phyloP scores from a whole-genome alignment of 106 monocot species.

The Phalaenopsis equestris region DNA sequence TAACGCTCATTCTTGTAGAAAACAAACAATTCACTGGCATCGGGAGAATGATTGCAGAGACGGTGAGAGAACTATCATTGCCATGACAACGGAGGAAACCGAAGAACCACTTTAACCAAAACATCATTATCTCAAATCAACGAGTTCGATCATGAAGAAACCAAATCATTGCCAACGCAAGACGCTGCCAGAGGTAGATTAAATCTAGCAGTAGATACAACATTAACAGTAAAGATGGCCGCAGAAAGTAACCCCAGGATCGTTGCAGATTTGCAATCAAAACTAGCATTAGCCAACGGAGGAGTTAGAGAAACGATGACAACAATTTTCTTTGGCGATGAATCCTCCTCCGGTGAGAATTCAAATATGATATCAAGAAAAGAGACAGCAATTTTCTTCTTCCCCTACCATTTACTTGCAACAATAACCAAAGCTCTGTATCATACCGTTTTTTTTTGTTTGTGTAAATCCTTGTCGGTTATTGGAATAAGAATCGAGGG shows the following conservation, averaged over 20 bases:
- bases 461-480: too few relatives aligned
- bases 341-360: background rate
- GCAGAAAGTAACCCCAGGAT: conserved; percentile 51
- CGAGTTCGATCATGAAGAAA: too few relatives aligned
- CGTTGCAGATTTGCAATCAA: conserved; percentile 62
- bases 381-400: background rate
- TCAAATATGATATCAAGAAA: background rate
- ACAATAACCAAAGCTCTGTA: background rate
- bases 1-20: conserved; percentile 88
- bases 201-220: conserved; percentile 38
- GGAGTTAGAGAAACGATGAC: background rate
- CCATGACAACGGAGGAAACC: too few relatives aligned
- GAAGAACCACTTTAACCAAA: too few relatives aligned
- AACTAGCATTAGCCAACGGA: conserved; percentile 8
- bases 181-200: background rate
- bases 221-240: conserved; percentile 64
- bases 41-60: too few relatives aligned
- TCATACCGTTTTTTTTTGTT: background rate
- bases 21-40: conserved; percentile 51
- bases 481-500: too few relatives aligned
- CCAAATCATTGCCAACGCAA: too few relatives aligned
- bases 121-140: too few relatives aligned
- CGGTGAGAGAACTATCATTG: too few relatives aligned
- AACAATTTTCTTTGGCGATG: background rate
- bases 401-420: conserved; percentile 5